Conservation (phyloP, 148 eudicot genomes). For the Dysphania ambrosioides region DNA sequence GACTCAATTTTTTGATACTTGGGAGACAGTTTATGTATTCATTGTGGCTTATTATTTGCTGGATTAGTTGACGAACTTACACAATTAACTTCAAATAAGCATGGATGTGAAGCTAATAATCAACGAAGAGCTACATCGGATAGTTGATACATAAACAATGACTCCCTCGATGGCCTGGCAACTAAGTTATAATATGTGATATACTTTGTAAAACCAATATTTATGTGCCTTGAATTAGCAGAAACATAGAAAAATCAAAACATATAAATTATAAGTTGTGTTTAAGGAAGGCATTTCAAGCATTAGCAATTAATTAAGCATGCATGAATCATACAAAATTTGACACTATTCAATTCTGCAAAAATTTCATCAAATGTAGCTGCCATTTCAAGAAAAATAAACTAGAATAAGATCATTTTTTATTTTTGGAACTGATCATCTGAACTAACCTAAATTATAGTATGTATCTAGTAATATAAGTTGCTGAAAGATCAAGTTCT, state of each 20-base stretch:
- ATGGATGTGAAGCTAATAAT: neutral
- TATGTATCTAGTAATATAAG: neutral
- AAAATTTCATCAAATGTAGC: neutral
- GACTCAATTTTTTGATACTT: neutral
- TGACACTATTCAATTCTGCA: neutral
- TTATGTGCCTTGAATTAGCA: neutral
- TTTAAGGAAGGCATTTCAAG: neutral
- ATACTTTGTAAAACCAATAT: neutral
- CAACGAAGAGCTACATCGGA: neutral
- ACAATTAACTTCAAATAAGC: neutral
- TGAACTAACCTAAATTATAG: conserved; percentile 6
- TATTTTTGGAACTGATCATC: neutral
- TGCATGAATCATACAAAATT: neutral
- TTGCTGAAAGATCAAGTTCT: too few species aligned
- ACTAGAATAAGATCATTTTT: neutral
- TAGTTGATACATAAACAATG: neutral
- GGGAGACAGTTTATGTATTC: neutral
- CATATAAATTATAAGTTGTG: too few species aligned
- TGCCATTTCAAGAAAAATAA: too few species aligned
- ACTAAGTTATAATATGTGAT: neutral
- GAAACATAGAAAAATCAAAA: too few species aligned
- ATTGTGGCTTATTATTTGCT: neutral
- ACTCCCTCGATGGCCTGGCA: neutral
- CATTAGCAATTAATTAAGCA: conserved; percentile 1
- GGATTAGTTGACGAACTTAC: neutral